A percentile compares a stretch with the other conserved stretches of the same genome.
phyloP scores from a whole-genome alignment of 129 eudicot species.

The Arctium minus region DNA sequence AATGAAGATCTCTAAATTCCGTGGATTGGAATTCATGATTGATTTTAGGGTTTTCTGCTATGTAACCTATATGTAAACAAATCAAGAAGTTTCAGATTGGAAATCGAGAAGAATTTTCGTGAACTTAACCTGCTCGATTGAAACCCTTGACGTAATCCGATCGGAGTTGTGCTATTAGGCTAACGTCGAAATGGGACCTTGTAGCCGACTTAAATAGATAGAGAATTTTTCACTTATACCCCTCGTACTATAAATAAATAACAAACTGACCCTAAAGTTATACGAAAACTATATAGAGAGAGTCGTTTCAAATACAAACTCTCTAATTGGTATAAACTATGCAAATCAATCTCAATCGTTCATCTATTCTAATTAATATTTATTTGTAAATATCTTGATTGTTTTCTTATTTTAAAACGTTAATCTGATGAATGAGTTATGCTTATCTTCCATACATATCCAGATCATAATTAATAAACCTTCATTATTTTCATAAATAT shows the following conservation, averaged over 20 bases:
- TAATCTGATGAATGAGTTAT: too few relatives aligned
- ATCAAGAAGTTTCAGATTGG: background rate
- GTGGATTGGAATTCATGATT: conserved; percentile 33
- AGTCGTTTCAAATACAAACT: too few relatives aligned
- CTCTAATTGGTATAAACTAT: too few relatives aligned
- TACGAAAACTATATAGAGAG: background rate
- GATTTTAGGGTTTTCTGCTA: background rate
- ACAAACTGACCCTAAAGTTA: background rate
- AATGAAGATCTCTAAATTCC: conserved; percentile 37
- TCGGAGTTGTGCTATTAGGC: background rate
- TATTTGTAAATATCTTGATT: too few relatives aligned
- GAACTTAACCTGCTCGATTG: background rate
- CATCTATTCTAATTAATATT: too few relatives aligned
- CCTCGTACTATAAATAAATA: background rate
- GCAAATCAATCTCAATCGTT: too few relatives aligned
- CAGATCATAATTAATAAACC: too few relatives aligned
- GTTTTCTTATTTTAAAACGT: too few relatives aligned
- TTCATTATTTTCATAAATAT: too few relatives aligned
- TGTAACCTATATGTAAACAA: background rate
- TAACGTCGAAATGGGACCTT: background rate
- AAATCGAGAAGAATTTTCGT: background rate
- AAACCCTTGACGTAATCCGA: background rate
- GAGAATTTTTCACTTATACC: background rate
- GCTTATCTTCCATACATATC: too few relatives aligned
- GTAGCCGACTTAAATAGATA: background rate